These are phyloP conservation scores for Linum tenue DNA, from an alignment of 345 rosid genomes.

Conservation along the genomic window DNA sequence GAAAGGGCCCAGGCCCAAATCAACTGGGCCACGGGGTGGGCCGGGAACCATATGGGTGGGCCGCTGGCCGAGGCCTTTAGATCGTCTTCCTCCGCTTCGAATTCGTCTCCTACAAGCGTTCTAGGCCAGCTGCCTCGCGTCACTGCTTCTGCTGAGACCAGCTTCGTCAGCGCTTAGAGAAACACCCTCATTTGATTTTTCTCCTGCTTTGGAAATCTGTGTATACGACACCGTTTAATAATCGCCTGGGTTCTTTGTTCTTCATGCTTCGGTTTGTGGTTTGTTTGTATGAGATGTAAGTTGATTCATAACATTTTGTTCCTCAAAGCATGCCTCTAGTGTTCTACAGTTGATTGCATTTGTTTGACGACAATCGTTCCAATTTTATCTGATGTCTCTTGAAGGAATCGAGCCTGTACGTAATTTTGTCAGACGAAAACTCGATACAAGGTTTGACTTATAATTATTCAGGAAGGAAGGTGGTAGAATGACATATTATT, in stretches of 20 bases:
- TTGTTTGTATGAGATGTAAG: not conserved
- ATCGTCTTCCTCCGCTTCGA: constrained; percentile 34
- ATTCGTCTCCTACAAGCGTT: constrained; percentile 69
- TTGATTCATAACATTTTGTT: too few relatives aligned
- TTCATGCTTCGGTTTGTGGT: not conserved
- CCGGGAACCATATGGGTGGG: constrained; percentile 66
- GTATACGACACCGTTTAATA: not conserved
- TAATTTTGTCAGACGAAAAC: too few relatives aligned
- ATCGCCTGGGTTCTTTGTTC: not conserved
- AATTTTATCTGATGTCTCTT: too few relatives aligned
- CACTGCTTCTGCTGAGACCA: constrained; percentile 29
- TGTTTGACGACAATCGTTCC: too few relatives aligned
- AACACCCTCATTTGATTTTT: not conserved
- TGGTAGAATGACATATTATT: too few relatives aligned
- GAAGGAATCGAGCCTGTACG: too few relatives aligned
- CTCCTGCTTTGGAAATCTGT: not conserved
- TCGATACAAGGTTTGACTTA: too few relatives aligned
- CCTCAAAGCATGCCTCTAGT: too few relatives aligned
- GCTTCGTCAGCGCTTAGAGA: constrained; percentile 20
- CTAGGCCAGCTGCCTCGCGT: constrained; percentile 51
- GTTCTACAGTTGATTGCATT: too few relatives aligned
- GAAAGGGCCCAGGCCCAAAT: constrained; percentile 38
- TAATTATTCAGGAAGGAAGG: too few relatives aligned
- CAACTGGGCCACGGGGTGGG: constrained; percentile 59
- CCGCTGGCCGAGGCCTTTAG: constrained; percentile 82